phyloP scores from a whole-genome alignment of 129 eudicot genomes.

The carrot (Daucus carota) region DNA sequence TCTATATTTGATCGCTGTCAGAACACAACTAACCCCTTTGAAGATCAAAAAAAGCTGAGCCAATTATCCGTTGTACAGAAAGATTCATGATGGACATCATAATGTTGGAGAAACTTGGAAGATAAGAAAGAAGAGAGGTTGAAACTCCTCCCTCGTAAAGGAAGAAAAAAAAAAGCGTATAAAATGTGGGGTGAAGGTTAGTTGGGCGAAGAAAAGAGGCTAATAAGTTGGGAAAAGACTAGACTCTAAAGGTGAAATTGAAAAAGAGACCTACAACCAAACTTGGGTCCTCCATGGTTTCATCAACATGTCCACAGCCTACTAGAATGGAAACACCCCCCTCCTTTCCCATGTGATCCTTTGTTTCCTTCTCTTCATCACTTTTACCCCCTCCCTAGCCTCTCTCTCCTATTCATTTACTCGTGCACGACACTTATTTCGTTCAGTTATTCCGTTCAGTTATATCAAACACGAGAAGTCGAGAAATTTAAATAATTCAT shows the following conservation, averaged over 20 bases:
- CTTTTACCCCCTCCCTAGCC: neutral
- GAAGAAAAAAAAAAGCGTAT: neutral
- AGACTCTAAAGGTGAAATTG: neutral
- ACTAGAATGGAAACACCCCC: neutral
- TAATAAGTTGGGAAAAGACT: neutral
- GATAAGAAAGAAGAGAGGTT: neutral
- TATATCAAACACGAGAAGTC: too few relatives aligned
- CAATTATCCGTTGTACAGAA: neutral
- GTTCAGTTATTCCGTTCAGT: too few relatives aligned
- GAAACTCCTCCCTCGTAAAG: neutral
- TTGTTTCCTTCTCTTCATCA: neutral
- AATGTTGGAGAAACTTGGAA: neutral
- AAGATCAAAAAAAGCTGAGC: neutral
- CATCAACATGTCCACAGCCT: neutral
- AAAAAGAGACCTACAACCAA: neutral
- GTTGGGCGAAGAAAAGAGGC: neutral
- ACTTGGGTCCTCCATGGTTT: conserved; percentile 2
- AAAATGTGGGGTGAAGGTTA: neutral
- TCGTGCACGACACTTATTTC: too few relatives aligned
- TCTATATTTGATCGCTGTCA: too few relatives aligned
- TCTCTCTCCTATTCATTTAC: neutral
- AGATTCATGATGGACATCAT: neutral
- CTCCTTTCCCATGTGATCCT: neutral
- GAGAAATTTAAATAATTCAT: too few relatives aligned
- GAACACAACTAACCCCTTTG: too few relatives aligned